These are phyloP conservation scores for Salix udensis DNA, from an alignment of 345 rosid species.

Conservation along the genomic window DNA sequence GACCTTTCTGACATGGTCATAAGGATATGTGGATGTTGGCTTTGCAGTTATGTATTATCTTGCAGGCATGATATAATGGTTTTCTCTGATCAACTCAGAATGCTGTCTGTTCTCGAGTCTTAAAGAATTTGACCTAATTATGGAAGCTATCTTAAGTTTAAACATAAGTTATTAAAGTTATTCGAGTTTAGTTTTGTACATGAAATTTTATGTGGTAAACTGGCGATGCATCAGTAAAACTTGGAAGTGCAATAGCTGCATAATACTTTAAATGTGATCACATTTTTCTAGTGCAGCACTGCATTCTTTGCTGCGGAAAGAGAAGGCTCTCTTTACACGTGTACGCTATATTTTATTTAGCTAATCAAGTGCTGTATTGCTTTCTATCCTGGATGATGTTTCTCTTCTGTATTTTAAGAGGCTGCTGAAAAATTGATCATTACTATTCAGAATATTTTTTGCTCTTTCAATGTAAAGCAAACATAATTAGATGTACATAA, in stretches of 20 bases:
- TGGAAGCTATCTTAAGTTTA: neutral
- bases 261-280: neutral
- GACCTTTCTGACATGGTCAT: neutral
- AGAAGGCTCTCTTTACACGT: neutral
- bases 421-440: neutral
- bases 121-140: neutral
- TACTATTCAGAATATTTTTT: neutral
- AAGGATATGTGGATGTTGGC: neutral
- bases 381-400: neutral
- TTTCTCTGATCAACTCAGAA: neutral
- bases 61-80: neutral
- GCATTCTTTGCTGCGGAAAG: neutral
- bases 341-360: neutral
- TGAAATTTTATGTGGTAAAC: neutral
- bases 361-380: neutral
- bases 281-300: neutral
- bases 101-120: too few species aligned
- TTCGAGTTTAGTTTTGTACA: neutral
- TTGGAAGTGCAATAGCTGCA: neutral
- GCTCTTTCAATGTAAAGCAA: neutral
- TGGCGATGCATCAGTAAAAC: neutral
- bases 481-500: constrained; percentile 3
- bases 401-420: neutral
- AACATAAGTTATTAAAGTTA: neutral
- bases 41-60: neutral